Percentiles rank a stretch among this genome's conserved stretches.
Evolutionary conservation across 2,329 filamentous ascomycete genomes (phyloP).

Genomic region (Didymosphaeria variabile): DNA sequence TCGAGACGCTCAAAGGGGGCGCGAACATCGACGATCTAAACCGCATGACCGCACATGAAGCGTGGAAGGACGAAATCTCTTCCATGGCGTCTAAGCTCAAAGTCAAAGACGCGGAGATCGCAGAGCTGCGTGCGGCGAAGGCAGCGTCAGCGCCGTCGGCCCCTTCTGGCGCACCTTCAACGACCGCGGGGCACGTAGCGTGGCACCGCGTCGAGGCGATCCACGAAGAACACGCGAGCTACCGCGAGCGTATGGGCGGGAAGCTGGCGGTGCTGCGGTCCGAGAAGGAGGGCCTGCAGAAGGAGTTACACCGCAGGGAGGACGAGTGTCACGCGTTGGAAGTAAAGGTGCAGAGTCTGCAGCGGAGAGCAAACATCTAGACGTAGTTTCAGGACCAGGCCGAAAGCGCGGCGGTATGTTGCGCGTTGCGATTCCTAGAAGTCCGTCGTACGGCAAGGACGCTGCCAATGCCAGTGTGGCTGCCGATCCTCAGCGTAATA

Average conservation of each 20-base stretch:
- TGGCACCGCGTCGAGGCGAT: conserved; percentile 51
- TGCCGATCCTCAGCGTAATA: background rate
- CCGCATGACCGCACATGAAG: conserved; percentile 45
- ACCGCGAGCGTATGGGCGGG: conserved; percentile 49
- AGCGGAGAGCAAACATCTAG: conserved; percentile 32
- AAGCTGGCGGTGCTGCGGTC: conserved; percentile 50
- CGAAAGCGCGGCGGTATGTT: background rate
- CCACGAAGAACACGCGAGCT: conserved; percentile 50
- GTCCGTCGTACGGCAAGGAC: background rate
- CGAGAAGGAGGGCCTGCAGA: conserved; percentile 53
- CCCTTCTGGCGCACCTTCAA: conserved; percentile 13
- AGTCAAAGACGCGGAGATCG: conserved; percentile 42
- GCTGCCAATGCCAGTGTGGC: background rate
- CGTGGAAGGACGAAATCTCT: conserved; percentile 45
- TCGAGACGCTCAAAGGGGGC: conserved; percentile 39
- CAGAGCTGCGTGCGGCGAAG: conserved; percentile 22
- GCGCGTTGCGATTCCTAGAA: background rate
- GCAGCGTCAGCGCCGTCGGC: background rate
- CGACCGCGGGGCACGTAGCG: conserved; percentile 25
- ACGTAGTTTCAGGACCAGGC: conserved; percentile 1
- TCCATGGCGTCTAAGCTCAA: conserved; percentile 42
- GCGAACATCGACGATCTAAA: conserved; percentile 45
- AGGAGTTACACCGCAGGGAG: conserved; percentile 50
- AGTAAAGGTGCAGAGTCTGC: conserved; percentile 45
- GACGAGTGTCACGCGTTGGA: conserved; percentile 52